Base-by-base conservation (phyloP, 2,329 filamentous ascomycete species). In the Colletotrichum tabaci region DNA sequence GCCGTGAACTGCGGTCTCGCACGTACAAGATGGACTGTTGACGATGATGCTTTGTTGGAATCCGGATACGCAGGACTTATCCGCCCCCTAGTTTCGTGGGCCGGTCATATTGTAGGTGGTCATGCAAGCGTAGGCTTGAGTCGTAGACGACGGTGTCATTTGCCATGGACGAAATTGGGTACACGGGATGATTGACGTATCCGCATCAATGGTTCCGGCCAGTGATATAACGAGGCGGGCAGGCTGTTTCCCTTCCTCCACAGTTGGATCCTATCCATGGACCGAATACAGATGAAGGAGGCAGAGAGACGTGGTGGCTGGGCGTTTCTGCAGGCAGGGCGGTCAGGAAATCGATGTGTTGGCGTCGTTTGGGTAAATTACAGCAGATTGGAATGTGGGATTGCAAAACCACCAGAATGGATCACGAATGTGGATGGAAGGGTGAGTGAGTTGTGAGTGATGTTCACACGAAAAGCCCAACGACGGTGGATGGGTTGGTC, bases 341-440 rank as follows among this genome's bases (percentile, higher is more conserved):
- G 40, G 49, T 67, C 49, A 60, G 55, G 49, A 30, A 35, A 38
- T 50, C 21, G 30, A 52, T 44, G 23, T 60, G 62, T 49, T 56
- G 47, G 61, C 61, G 49, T n/a, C 55, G 50, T 21, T 50, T 16
- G 57, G 53, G 58, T 53, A 64, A 55, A 68, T 60, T 64, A 38
- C 60, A 68, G 52, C 69, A 58, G 44, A 44, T 60, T 69, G 65
- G 66, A 50, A 64, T 58, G 58, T 49, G 65, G 65, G 65, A 63
- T 64, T 58, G 53, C 69, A 47, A 72, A 72, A 68, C 65, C 69
- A 61, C 46, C 46, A 40, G 38, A 35, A 72, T 72, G 65, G 65
- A 58, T 69, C 69, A 63, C 64, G 58, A 50, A 71, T 42, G 38
- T 50, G 44, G 46, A 52, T 23, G 21, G 30, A 53, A 23, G 23